Base-by-base conservation (phyloP, 1,139 yeast species). In the Groenewaldozyma sp. region DNA sequence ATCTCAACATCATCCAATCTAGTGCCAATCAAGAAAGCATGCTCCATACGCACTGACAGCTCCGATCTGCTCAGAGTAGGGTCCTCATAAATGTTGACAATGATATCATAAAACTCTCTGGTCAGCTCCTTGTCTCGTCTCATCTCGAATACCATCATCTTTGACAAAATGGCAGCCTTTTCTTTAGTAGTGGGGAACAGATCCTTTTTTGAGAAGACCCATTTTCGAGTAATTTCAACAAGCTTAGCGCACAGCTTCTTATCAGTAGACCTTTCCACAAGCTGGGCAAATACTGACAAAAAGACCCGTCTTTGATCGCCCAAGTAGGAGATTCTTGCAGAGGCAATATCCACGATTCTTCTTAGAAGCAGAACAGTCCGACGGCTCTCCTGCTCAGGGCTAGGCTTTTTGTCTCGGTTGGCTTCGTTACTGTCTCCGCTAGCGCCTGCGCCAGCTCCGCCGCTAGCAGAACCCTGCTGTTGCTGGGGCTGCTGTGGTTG, bases 271-370 rank as follows among this genome's bases (percentile, higher is more conserved):
- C 95, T 73, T 53, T 93, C 98, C 49, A 91, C 83, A 48, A 91
- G 68, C 52, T 91, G 94, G 0, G 95, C 96, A 40, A 91, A 68
- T 7, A 88, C 67, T 0, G 94, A 80, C 48, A 93, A 64, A 56
- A 88, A 93, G 19, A 86, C 78, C 39, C 98, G 73, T 44, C 98
- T 74, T 55, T 93, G 96, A 50, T 93, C 99, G 1, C 95, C 97
- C 22, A 93, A 67, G 24, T 75, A 71, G 0, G 94, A 76, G 13
- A 93, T 84, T 52, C 96, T 74, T 68, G 76, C 71, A 0, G 95
- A 78, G 1, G 88, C 77, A 41, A 91, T 72, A 48, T 80, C 81
- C 38, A 93, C 67, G 24, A 86, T 75, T 58, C 82, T 82, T 48
- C 82, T 87, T 39, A 88, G 64, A 17, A 88, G 64, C 45, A 74